Conservation (phyloP, 441 rosid genomes). For the Viola pubescens region DNA sequence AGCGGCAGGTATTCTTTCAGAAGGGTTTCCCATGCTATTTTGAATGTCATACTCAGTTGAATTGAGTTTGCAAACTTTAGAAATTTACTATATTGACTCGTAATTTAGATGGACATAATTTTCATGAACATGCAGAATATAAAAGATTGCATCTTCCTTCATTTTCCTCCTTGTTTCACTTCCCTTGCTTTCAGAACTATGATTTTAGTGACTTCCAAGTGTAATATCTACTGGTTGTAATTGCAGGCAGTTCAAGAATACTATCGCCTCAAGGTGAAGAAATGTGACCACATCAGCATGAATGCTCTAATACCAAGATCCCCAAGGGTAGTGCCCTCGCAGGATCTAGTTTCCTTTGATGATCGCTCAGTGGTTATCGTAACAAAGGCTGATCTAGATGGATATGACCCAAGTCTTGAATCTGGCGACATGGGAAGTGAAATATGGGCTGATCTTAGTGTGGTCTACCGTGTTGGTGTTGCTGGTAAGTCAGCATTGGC, state of each 20-base stretch:
- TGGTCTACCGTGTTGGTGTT: conserved; percentile 62
- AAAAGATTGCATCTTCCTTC: background rate
- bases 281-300: conserved; percentile 16
- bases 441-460: conserved; percentile 72
- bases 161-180: background rate
- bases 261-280: conserved; percentile 43
- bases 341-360: conserved; percentile 56
- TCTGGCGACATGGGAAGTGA: conserved; percentile 31
- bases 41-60: background rate
- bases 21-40: background rate
- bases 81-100: background rate
- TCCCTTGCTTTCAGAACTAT: background rate
- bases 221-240: background rate
- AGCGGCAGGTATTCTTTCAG: conserved; percentile 58
- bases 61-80: background rate
- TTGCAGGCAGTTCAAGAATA: conserved; percentile 81
- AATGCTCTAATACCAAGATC: conserved; percentile 28
- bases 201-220: background rate
- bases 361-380: conserved; percentile 74
- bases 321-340: conserved; percentile 24
- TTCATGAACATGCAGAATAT: background rate
- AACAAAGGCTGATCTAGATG: conserved; percentile 71
- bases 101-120: background rate
- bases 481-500: conserved; percentile 77
- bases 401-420: conserved; percentile 46